Conservation (phyloP, 163 green algal genomes). For the Trebouxiophyceae sp. region DNA sequence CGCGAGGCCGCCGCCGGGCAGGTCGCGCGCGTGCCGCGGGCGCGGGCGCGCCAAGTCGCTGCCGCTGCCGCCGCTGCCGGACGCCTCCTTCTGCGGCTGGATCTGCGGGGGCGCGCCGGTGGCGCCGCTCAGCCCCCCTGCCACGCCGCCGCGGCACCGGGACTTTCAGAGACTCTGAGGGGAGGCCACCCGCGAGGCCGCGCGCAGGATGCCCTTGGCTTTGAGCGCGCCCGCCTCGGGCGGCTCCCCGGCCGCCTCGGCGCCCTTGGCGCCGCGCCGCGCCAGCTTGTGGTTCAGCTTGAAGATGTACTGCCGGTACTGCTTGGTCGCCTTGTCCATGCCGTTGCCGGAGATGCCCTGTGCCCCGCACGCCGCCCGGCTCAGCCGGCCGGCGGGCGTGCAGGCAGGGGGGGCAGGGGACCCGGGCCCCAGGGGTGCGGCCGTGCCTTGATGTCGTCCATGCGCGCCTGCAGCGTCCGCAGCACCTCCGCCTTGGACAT, state of each 20-base stretch:
- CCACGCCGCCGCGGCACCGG: too few species aligned
- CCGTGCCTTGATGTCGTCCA: not conserved
- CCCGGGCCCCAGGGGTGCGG: not conserved
- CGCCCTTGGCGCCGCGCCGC: not conserved
- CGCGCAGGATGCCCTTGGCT: not conserved
- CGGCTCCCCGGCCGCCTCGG: not conserved
- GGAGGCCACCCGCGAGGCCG: not conserved
- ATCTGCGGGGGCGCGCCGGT: too few species aligned
- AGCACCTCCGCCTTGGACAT: not conserved
- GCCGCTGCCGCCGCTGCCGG: too few species aligned
- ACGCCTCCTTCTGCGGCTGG: too few species aligned
- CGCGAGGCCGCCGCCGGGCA: too few species aligned
- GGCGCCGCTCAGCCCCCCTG: too few species aligned
- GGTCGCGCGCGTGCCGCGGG: too few species aligned
- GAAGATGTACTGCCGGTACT: slow-evolving; percentile 8
- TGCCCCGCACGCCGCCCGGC: not conserved
- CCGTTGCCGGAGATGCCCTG: not conserved
- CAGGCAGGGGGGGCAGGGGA: not conserved
- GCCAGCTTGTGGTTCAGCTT: slow-evolving; percentile 8
- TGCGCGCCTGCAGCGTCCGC: not conserved
- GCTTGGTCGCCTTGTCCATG: slow-evolving; percentile 1
- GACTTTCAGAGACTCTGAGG: too few species aligned
- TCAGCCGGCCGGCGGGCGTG: too few species aligned
- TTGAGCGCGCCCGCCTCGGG: not conserved
- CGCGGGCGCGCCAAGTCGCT: too few species aligned